A percentile compares a stretch with the other conserved stretches of the same genome.
Conservation (phyloP, 2,329 filamentous ascomycete genomes). For the Drechslerella dactyloides region DNA sequence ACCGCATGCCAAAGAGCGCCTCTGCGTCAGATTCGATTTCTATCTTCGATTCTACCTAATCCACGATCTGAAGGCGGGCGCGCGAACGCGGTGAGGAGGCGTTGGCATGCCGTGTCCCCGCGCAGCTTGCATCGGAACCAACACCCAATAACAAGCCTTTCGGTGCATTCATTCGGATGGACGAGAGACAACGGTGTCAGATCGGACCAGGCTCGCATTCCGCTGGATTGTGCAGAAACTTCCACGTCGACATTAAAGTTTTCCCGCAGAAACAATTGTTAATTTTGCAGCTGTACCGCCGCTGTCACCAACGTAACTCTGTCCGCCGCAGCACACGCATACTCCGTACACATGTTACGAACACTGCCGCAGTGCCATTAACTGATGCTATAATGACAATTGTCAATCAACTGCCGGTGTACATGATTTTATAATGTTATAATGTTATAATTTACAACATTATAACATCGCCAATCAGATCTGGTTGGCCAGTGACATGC, state of each 20-base stretch:
- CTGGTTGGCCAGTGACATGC: neutral
- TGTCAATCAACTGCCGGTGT: neutral
- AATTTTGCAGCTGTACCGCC: neutral
- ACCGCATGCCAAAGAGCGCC: constrained; percentile 19
- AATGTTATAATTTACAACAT: neutral
- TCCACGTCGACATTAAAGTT: neutral
- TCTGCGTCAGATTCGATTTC: constrained; percentile 40
- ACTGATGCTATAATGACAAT: neutral
- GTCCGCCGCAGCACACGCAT: neutral
- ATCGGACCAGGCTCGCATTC: neutral
- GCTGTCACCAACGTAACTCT: neutral
- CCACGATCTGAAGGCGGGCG: neutral
- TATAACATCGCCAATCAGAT: neutral
- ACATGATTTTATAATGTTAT: neutral
- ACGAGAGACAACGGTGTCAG: neutral
- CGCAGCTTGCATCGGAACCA: neutral
- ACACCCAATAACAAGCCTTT: neutral
- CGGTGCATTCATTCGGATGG: neutral
- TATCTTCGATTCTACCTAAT: too few relatives aligned
- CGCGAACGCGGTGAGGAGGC: neutral
- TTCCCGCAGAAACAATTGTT: neutral
- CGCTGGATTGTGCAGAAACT: neutral
- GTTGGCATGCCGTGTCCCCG: constrained; percentile 5
- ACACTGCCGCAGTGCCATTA: too few relatives aligned
- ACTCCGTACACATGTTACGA: too few relatives aligned